Conservation (phyloP, 2,329 filamentous ascomycete genomes). For the Diaporthe citrichinensis region DNA sequence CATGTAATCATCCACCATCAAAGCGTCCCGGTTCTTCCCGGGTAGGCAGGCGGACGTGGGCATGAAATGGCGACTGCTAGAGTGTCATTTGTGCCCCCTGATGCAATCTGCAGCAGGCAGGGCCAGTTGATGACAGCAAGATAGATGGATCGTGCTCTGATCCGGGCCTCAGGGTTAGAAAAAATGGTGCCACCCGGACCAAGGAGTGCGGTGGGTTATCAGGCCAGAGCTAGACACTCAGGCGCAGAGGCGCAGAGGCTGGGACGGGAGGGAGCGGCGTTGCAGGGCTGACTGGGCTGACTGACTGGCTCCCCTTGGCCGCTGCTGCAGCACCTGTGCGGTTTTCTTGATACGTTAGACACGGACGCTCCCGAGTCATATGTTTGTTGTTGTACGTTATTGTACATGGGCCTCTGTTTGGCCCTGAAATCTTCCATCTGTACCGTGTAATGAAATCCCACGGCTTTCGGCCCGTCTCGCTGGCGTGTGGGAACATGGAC, state of each 20-base stretch:
- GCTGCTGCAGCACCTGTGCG: background rate
- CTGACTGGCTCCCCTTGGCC: background rate
- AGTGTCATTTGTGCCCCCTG: background rate
- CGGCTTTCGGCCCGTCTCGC: constrained; percentile 25
- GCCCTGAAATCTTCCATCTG: background rate
- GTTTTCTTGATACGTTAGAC: background rate
- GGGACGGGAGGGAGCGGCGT: background rate
- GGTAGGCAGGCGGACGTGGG: background rate
- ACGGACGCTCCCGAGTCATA: constrained; percentile 26
- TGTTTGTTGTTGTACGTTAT: background rate
- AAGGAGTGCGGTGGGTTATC: constrained; percentile 26
- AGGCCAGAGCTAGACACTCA: constrained; percentile 12
- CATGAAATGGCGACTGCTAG: background rate
- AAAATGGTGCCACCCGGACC: constrained; percentile 32
- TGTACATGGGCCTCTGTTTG: background rate
- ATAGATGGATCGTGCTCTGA: constrained; percentile 5
- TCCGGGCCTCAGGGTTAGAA: constrained; percentile 8
- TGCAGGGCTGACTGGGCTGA: constrained; percentile 19
- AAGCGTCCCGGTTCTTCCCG: constrained; percentile 28
- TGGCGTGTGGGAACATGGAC: constrained; percentile 15
- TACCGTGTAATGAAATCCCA: background rate
- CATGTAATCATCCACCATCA: constrained; percentile 1
- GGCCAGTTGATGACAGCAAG: background rate
- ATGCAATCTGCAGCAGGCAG: background rate
- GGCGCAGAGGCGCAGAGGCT: background rate